Evolutionary conservation across 768 basidiomycete genomes (phyloP).

Genomic region (Leccinum longicurvipes): DNA sequence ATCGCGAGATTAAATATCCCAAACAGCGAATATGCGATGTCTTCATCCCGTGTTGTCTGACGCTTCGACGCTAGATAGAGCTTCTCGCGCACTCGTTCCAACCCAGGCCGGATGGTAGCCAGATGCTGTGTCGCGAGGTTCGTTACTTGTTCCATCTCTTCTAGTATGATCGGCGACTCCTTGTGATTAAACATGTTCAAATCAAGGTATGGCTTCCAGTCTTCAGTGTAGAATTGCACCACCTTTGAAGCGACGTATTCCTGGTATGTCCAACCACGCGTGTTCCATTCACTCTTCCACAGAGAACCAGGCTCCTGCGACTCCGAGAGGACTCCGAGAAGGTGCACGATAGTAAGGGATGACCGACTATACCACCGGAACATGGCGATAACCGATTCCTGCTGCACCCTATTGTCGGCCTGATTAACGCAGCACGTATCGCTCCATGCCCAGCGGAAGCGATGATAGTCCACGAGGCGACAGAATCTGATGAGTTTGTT

Average conservation of each 20-base stretch:
- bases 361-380: background rate
- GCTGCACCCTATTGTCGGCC: background rate
- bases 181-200: background rate
- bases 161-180: background rate
- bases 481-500: background rate
- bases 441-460: background rate
- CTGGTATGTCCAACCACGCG: background rate
- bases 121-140: background rate
- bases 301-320: background rate
- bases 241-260: background rate
- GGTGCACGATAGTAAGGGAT: background rate
- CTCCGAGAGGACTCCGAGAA: background rate
- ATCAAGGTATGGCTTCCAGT: background rate
- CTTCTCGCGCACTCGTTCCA: background rate
- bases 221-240: background rate
- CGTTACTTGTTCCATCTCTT: background rate
- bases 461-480: background rate
- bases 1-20: background rate
- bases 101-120: background rate
- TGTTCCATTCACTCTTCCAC: background rate
- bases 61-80: background rate
- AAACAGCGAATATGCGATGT: background rate
- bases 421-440: background rate
- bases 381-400: background rate
- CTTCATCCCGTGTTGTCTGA: background rate